phyloP scores from a whole-genome alignment of 345 rosid species.

The Kandelia obovata region DNA sequence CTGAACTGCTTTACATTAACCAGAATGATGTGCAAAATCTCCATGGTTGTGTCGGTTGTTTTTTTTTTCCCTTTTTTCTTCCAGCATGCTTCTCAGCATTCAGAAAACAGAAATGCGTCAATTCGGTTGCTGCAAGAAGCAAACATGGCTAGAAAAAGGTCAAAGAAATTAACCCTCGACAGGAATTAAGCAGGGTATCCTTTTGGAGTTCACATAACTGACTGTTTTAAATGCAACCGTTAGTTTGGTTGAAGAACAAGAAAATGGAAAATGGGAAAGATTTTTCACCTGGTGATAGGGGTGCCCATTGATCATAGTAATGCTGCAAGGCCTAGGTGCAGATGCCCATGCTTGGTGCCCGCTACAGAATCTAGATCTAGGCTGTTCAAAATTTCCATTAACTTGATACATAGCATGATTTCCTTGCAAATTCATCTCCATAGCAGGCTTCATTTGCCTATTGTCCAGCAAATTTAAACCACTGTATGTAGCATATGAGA shows the following conservation, averaged over 20 bases:
- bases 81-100: not conserved
- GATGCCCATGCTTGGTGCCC: constrained; percentile 49
- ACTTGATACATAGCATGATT: constrained; percentile 46
- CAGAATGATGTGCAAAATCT: constrained; percentile 1
- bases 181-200: not conserved
- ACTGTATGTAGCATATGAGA: constrained; percentile 38
- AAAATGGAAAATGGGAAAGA: not conserved
- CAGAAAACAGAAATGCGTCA: not conserved
- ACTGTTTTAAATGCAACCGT: too few relatives aligned
- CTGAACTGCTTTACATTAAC: not conserved
- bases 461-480: constrained; percentile 42
- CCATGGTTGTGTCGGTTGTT: not conserved
- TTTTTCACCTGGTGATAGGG: constrained; percentile 52
- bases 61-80: not conserved
- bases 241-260: not conserved
- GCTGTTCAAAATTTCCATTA: constrained; percentile 42
- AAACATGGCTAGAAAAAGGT: not conserved
- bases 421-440: constrained; percentile 55
- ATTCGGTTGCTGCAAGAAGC: constrained; percentile 17
- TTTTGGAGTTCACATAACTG: not conserved
- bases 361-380: constrained; percentile 44
- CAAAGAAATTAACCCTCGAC: too few relatives aligned
- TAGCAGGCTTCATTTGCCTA: constrained; percentile 45
- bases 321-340: constrained; percentile 43
- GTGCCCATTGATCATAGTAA: constrained; percentile 52